Conservation (phyloP, 2,329 filamentous ascomycete genomes). For the Colletotrichum magnum region DNA sequence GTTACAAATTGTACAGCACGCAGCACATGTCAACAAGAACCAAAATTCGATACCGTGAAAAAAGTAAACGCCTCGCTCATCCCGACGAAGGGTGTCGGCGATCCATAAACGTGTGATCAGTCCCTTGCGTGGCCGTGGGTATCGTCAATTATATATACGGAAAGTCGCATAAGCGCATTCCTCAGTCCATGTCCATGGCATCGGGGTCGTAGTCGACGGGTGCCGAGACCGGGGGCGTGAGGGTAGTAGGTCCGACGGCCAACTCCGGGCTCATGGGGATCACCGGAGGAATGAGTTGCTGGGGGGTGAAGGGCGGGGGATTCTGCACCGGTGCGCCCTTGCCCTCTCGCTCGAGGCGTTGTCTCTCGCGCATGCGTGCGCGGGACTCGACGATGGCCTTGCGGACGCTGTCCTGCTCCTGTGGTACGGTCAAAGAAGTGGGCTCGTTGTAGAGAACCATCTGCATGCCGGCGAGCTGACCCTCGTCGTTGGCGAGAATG, state of each 20-base stretch:
- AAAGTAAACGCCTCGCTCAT: constrained; percentile 19
- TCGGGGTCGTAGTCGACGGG: constrained; percentile 63
- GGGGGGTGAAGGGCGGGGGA: constrained; percentile 33
- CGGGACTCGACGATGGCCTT: constrained; percentile 88
- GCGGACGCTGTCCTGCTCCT: constrained; percentile 82
- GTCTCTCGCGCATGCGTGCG: constrained; percentile 74
- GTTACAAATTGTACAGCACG: constrained; percentile 29
- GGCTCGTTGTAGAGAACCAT: constrained; percentile 90
- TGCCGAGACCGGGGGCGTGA: constrained; percentile 26
- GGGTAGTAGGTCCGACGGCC: constrained; percentile 12
- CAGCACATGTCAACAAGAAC: constrained; percentile 3
- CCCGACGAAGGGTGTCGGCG: background rate
- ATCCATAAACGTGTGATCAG: background rate
- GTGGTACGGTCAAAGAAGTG: constrained; percentile 80
- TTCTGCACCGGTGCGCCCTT: constrained; percentile 40
- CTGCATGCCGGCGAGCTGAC: constrained; percentile 74
- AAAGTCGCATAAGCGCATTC: constrained; percentile 37
- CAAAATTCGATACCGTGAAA: constrained; percentile 23
- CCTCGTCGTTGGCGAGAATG: constrained; percentile 71
- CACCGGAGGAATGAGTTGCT: constrained; percentile 22
- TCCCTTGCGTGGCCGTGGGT: constrained; percentile 12
- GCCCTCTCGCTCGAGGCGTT: constrained; percentile 51
- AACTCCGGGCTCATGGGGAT: background rate
- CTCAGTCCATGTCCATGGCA: constrained; percentile 78
- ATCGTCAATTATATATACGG: constrained; percentile 16